Conservation (phyloP, 2,329 filamentous ascomycete genomes). For the Penicillium rolfsii region DNA sequence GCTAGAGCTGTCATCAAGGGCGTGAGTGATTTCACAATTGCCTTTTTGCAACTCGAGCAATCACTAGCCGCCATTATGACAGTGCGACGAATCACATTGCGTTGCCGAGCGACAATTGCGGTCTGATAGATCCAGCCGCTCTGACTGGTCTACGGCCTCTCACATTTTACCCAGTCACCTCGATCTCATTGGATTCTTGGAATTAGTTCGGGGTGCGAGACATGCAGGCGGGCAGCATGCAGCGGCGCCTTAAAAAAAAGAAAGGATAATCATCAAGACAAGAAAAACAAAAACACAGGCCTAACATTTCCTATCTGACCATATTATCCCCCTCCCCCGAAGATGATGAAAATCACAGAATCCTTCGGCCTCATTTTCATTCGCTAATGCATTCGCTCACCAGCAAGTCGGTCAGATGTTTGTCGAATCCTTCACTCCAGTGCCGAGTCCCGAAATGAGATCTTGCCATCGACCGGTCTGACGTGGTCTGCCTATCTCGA, state of each 20-base stretch:
- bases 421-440: neutral
- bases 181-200: neutral
- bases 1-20: neutral
- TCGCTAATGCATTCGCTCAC: neutral
- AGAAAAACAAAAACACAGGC: neutral
- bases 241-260: constrained; percentile 3
- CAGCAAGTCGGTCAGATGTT: neutral
- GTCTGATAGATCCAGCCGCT: constrained; percentile 26
- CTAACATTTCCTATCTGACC: neutral
- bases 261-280: neutral
- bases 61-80: constrained; percentile 16
- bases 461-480: neutral
- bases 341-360: neutral
- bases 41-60: neutral
- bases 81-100: constrained; percentile 20
- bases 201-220: constrained; percentile 4
- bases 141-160: constrained; percentile 25
- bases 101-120: constrained; percentile 8
- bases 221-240: neutral
- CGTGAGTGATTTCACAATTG: neutral
- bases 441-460: neutral
- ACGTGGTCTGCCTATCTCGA: neutral
- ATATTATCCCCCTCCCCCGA: neutral
- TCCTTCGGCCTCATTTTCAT: neutral
- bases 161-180: constrained; percentile 9